These are phyloP conservation scores for Omphalotus olearius DNA, from an alignment of 1,284 basidiomycete genomes.

Conservation along the genomic window DNA sequence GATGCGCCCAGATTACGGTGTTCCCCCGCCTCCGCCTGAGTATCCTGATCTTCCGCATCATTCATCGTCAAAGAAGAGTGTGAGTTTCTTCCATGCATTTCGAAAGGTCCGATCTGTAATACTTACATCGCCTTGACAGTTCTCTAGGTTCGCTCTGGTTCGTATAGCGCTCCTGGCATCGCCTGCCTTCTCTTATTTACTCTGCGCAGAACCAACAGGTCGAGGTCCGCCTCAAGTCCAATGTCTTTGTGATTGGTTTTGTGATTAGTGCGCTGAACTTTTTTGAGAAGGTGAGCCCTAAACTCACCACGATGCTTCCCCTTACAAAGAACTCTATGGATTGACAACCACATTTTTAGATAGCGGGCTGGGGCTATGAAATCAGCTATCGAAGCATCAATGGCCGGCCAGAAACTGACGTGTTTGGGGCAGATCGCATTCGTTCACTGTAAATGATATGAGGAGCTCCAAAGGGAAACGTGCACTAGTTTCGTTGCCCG, in stretches of 20 bases:
- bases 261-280: slow-evolving; percentile 23
- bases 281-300: slow-evolving; percentile 19
- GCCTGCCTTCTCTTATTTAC: slow-evolving; percentile 4
- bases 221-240: slow-evolving; percentile 31
- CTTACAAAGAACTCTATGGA: background rate
- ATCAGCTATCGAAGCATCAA: slow-evolving; percentile 14
- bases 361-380: slow-evolving; percentile 19
- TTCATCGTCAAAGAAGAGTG: no score
- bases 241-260: slow-evolving; percentile 32
- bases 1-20: no score
- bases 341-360: background rate
- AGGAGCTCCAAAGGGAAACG: no score
- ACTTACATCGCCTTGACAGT: background rate
- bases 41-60: no score
- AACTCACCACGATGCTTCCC: background rate
- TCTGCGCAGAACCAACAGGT: slow-evolving; percentile 34
- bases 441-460: background rate
- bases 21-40: no score
- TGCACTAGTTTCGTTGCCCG: no score
- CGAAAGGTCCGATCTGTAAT: no score
- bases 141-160: slow-evolving; percentile 3
- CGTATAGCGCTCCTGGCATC: slow-evolving; percentile 2
- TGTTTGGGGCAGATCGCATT: slow-evolving; percentile 9
- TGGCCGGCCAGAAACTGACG: slow-evolving; percentile 3
- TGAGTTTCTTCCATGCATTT: no score